phyloP scores from a whole-genome alignment of 2,329 filamentous ascomycete species.

The Trichoderma polysporum region DNA sequence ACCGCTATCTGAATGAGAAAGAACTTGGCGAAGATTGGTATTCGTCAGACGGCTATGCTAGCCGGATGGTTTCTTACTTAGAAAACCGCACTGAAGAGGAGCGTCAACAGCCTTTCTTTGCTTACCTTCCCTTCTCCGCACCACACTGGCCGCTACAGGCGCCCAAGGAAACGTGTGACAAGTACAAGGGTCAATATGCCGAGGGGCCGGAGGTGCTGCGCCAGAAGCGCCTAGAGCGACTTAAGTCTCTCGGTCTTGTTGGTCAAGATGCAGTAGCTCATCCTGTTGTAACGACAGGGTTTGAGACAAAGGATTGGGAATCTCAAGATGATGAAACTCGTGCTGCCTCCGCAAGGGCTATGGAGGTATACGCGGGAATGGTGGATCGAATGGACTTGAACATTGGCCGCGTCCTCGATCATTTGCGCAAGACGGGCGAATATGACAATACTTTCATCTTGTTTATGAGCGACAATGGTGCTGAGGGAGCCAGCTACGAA shows the following conservation, averaged over 20 bases:
- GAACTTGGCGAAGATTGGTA: conserved; percentile 14
- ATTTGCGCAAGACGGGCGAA: conserved; percentile 55
- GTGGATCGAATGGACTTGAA: conserved; percentile 62
- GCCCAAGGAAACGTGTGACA: conserved; percentile 52
- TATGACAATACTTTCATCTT: conserved; percentile 63
- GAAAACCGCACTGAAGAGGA: conserved; percentile 46
- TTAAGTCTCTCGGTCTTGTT: conserved; percentile 59
- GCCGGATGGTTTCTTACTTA: conserved; percentile 53
- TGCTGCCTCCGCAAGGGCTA: conserved; percentile 50
- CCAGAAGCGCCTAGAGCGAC: conserved; percentile 49
- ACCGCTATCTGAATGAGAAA: conserved; percentile 9
- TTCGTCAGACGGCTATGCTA: conserved; percentile 48
- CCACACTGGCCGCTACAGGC: conserved; percentile 65
- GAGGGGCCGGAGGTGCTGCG: conserved; percentile 59
- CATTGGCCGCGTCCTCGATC: conserved; percentile 58
- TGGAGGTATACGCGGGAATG: conserved; percentile 65
- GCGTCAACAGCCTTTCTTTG: conserved; percentile 53
- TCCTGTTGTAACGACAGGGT: conserved; percentile 48
- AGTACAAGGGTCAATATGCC: conserved; percentile 60
- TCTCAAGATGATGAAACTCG: conserved; percentile 47
- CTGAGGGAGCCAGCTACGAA: conserved; percentile 59
- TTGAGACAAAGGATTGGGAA: conserved; percentile 43
- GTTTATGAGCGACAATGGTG: conserved; percentile 64
- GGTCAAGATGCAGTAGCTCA: conserved; percentile 50
- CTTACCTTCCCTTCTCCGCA: conserved; percentile 60